Percentiles rank a stretch among this genome's conserved stretches.
These are phyloP conservation scores for Gymnopilus junonius DNA, from an alignment of 768 basidiomycete genomes.

Conservation along the genomic window DNA sequence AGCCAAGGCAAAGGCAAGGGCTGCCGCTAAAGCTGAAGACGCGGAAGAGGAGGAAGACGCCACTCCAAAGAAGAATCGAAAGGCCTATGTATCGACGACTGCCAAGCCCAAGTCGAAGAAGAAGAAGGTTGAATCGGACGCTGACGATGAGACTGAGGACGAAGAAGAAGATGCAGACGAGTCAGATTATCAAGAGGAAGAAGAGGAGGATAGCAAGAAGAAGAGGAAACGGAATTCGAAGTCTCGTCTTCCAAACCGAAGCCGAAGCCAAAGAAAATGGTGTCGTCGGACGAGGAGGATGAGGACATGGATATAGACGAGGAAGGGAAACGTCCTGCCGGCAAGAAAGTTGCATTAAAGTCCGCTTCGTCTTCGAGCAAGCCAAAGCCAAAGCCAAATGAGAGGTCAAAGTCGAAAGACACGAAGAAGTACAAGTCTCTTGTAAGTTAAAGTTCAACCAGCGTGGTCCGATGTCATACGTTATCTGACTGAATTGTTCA, in stretches of 20 bases:
- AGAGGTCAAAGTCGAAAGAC: slow-evolving; percentile 3
- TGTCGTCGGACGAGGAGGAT: not conserved
- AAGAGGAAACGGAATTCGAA: slow-evolving; percentile 15
- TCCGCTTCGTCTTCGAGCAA: not conserved
- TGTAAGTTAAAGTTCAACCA: too few species aligned
- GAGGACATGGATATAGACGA: slow-evolving; percentile 7
- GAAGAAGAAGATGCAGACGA: slow-evolving; percentile 9
- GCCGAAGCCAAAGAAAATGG: not conserved
- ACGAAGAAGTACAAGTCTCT: slow-evolving; percentile 40
- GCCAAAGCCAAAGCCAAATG: slow-evolving; percentile 7
- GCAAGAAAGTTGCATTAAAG: not conserved
- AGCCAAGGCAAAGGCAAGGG: slow-evolving; percentile 8
- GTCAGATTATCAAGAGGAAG: slow-evolving; percentile 9
- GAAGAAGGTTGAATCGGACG: slow-evolving; percentile 13
- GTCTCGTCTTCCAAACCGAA: slow-evolving; percentile 3
- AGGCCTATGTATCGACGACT: not conserved
- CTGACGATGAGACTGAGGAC: slow-evolving; percentile 12
- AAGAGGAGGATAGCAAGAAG: slow-evolving; percentile 14
- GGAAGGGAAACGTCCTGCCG: not conserved
- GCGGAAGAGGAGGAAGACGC: not conserved
- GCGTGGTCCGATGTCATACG: too few species aligned
- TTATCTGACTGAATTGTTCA: not conserved
- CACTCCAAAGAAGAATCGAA: slow-evolving; percentile 11
- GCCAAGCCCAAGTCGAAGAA: slow-evolving; percentile 10
- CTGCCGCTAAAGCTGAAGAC: not conserved